Conservation (phyloP, 805 yeast genomes). For the Jamesozyma hellenica region DNA sequence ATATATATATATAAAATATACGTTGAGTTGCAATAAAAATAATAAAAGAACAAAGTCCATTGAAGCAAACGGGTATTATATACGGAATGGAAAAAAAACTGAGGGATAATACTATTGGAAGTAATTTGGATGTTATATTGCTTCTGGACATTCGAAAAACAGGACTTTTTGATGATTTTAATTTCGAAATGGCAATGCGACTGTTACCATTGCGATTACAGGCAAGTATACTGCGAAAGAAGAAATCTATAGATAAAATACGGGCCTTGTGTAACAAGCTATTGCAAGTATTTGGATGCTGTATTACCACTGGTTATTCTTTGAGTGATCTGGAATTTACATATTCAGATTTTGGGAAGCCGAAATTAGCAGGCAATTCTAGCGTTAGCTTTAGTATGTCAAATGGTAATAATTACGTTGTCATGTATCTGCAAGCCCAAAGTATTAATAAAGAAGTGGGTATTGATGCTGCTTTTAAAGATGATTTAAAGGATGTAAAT, state of each 20-base stretch:
- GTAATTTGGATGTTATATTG: background rate
- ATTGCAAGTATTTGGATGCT: conserved; percentile 36
- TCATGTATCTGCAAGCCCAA: conserved; percentile 33
- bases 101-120: too few relatives aligned
- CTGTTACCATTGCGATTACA: conserved; percentile 37
- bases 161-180: conserved; percentile 22
- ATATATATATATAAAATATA: too few relatives aligned
- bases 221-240: conserved; percentile 32
- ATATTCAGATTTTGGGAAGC: conserved; percentile 46
- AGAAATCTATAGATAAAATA: conserved; percentile 27
- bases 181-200: conserved; percentile 43
- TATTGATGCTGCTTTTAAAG: conserved; percentile 37
- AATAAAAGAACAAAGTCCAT: too few relatives aligned
- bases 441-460: conserved; percentile 31
- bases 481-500: conserved; percentile 10
- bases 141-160: conserved; percentile 7
- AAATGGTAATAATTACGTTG: conserved; percentile 43
- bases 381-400: conserved; percentile 45
- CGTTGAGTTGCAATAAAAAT: too few relatives aligned
- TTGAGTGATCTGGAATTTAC: conserved; percentile 19
- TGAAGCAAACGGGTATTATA: too few relatives aligned
- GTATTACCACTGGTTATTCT: conserved; percentile 15
- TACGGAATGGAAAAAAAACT: background rate
- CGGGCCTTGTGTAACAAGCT: conserved; percentile 38
- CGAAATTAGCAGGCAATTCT: conserved; percentile 27